Base-by-base conservation (phyloP, 2,329 filamentous ascomycete species). In the Xylaria arbuscula region DNA sequence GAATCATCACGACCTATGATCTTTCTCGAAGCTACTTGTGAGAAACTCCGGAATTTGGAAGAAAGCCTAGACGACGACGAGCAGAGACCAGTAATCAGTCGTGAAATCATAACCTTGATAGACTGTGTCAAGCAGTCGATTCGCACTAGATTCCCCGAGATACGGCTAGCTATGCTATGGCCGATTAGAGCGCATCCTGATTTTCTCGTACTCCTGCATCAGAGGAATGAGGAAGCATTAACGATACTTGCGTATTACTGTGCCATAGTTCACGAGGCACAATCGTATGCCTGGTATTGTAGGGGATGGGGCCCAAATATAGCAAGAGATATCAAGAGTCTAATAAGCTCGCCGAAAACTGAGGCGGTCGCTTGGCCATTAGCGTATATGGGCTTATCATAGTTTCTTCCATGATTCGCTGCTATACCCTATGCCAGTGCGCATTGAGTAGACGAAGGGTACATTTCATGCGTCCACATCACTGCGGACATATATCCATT, bases 101-200 rank as follows among this genome's bases (percentile, higher is more conserved):
- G 47, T 40, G 57, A 60, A 60, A 60, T 51, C 45, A 60, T 19
- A 51, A 60, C 13, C n/a, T 60, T 60, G 17, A 60, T 60, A 60
- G 57, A 51, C 45, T 60, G 4, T 2, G 28, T 60, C 57, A 60
- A 60, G 57, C 19, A 51, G 0, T 60, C 45, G 9, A 60, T 60
- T 51, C 57, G 56, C 56, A 19, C 13, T 11, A 34, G 45, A 24
- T 60, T 24, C n/a, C 57, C 57, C 32, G 57, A 60, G 57, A 60
- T 60, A 60, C 45, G 45, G 57, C 28, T 60, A 1, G 32, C 22
- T 9, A 60, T 60, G 42, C 19, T 51, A 38, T 60, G 57, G 57
- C 57, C 57, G 24, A 60, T 50, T 28, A 48, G 7, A 22, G 57
- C 32, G 45, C 57, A 60, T 60, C 45, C 42, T 3, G 57, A 60